Base-by-base conservation (phyloP, 805 yeast species). In the Spathaspora sp. region DNA sequence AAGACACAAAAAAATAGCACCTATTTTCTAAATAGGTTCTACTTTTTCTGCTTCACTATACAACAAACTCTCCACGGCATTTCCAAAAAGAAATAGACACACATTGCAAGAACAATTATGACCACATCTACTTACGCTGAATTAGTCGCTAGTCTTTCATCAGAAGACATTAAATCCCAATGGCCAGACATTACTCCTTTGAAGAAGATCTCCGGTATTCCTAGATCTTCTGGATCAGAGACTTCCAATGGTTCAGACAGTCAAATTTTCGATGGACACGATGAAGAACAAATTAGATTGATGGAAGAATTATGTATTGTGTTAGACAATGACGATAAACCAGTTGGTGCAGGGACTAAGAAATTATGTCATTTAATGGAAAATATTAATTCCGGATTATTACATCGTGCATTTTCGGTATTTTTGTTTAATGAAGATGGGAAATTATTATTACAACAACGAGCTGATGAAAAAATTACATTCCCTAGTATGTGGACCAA, bases 281-380 rank as follows among this genome's bases (percentile, higher is more conserved):
- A 94, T 68, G 87, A 85, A 64, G 98, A 93, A 67, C 99, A 94
- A 70, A 90, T 94, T 68, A 82, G 83, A 63, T 77, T 94, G 55
- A 94, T 94, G 99, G 96, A 92, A 60, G 99, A 94, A 69, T 84
- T 92, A 56, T 94, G 99, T 70, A 91, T 94, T 54, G 97, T 93
- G 1, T 75, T 92, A 56, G 97, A 94, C 67, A 85, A 87, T 76
- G 71, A 91, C 61, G 99, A 94, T 68, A 71, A 63, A 46, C 96
- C 97, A 4, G 76, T 91, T 48, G 99, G 97, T 32, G 92, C 96
- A 1, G 98, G 93, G 14, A 88, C 97, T 49, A 94, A 94, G 70
- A 94, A 93, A 69, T 71, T 88, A 47, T 89, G 97, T 58, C 96
- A 88, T 63, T 70, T 94, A 50, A 89, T 91, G 96, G 79, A 79